Evolutionary conservation across 2,329 filamentous ascomycete species (phyloP).

Genomic region (Fusarium sp.): DNA sequence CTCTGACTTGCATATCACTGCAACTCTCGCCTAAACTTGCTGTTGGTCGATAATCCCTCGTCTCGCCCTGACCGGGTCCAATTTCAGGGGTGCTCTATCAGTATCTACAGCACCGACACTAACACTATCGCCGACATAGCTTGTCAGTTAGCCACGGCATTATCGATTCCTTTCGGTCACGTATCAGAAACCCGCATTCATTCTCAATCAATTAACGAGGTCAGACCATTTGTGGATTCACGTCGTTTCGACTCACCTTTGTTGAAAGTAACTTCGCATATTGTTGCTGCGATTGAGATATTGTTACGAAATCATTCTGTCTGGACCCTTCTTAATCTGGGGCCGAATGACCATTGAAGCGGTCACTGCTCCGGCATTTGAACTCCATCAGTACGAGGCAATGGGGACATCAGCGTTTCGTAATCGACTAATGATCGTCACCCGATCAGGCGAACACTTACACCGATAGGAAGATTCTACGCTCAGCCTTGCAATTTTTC

Average conservation of each 20-base stretch:
- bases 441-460: constrained; percentile 14
- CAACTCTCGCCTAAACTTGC: constrained; percentile 27
- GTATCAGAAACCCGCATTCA: constrained; percentile 8
- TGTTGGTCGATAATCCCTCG: not conserved
- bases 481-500: not conserved
- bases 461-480: constrained; percentile 4
- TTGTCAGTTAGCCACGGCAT: not conserved
- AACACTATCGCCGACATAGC: not conserved
- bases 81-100: not conserved
- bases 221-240: not conserved
- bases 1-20: not conserved
- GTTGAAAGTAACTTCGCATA: not conserved
- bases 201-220: not conserved
- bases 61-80: not conserved
- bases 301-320: constrained; percentile 22
- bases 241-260: not conserved
- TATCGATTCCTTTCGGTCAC: constrained; percentile 9
- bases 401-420: constrained; percentile 3
- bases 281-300: constrained; percentile 6
- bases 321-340: not conserved
- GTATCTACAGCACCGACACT: not conserved
- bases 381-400: constrained; percentile 3
- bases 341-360: constrained; percentile 6
- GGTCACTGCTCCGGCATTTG: constrained; percentile 14
- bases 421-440: not conserved